Evolutionary conservation across 2,329 filamentous ascomycete species (phyloP).

Genomic region (Chalara sp.): DNA sequence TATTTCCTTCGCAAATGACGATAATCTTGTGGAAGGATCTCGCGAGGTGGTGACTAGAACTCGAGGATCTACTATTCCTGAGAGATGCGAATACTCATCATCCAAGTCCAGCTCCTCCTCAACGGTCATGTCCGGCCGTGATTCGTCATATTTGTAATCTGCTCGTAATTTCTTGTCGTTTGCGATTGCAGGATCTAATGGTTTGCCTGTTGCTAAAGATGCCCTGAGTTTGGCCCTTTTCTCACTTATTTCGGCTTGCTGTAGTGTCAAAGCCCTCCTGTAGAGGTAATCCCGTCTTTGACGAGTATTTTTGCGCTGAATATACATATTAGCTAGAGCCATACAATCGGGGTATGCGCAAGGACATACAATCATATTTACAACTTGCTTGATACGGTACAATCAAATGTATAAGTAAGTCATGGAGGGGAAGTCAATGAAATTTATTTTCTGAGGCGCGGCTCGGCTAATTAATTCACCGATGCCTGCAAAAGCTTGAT

Average conservation of each 20-base stretch:
- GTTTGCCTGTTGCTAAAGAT: constrained; percentile 83
- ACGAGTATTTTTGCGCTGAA: constrained; percentile 63
- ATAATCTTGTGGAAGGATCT: constrained; percentile 75
- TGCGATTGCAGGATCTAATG: constrained; percentile 72
- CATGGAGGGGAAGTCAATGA: too few relatives aligned
- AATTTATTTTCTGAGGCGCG: too few relatives aligned
- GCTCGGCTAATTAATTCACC: too few relatives aligned
- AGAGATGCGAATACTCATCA: constrained; percentile 85
- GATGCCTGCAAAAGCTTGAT: too few relatives aligned
- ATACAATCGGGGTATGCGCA: too few relatives aligned
- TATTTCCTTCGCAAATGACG: constrained; percentile 91
- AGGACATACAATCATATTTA: too few relatives aligned
- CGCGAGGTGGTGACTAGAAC: constrained; percentile 87
- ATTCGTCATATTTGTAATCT: constrained; percentile 93
- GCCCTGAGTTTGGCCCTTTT: constrained; percentile 83
- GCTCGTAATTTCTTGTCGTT: constrained; percentile 78
- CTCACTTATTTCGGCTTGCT: constrained; percentile 87
- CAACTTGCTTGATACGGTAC: too few relatives aligned
- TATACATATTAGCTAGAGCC: too few relatives aligned
- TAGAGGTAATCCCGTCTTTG: constrained; percentile 86
- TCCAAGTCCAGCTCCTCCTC: constrained; percentile 71
- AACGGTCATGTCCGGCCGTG: constrained; percentile 56
- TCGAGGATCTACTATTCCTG: constrained; percentile 84
- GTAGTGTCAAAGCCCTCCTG: constrained; percentile 76
- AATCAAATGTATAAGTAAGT: too few relatives aligned